Evolutionary conservation across 164 flowering plant species (phyloP).

Genomic region (Vitis amurensis): DNA sequence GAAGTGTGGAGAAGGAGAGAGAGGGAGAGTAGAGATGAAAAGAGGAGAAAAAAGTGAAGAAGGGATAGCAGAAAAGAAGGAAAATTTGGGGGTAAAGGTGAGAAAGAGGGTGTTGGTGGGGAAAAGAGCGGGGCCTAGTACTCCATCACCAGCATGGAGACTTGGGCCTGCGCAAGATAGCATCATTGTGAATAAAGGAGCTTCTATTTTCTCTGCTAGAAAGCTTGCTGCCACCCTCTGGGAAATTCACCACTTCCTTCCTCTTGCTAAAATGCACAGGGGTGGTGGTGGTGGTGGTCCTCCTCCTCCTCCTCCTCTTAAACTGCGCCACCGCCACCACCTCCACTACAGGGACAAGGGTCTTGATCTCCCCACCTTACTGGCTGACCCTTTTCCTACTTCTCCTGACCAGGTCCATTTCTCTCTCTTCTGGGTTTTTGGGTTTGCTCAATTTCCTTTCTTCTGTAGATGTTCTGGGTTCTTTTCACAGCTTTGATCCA

Average conservation of each 20-base stretch:
- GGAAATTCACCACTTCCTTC: conserved; percentile 45
- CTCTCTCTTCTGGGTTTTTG: not conserved
- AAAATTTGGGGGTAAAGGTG: conserved; percentile 64
- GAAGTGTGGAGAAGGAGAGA: conserved; percentile 8
- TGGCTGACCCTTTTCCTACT: conserved; percentile 49
- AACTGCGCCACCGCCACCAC: conserved; percentile 30
- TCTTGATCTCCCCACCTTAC: conserved; percentile 28
- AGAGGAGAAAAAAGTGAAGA: conserved; percentile 38
- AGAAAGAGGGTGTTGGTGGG: conserved; percentile 50
- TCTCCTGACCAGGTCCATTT: conserved; percentile 41
- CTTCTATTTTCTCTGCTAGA: conserved; percentile 53
- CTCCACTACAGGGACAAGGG: conserved; percentile 39
- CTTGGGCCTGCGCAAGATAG: conserved; percentile 20
- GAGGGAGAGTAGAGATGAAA: conserved; percentile 22
- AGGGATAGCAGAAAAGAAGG: conserved; percentile 54
- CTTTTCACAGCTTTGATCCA: not conserved
- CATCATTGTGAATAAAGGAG: conserved; percentile 9
- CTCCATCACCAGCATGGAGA: conserved; percentile 78
- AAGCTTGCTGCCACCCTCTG: conserved; percentile 81
- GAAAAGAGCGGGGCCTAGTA: conserved; percentile 59
- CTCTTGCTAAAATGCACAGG: conserved; percentile 41
- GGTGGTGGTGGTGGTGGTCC: conserved; percentile 6
- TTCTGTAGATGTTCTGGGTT: not conserved
- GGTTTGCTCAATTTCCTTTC: not conserved
- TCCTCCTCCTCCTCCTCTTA: conserved; percentile 14